A percentile compares a stretch with the other conserved stretches of the same genome.
These are phyloP conservation scores for Scedosporium dehoogii DNA, from an alignment of 2,329 filamentous ascomycete species.

Conservation along the genomic window DNA sequence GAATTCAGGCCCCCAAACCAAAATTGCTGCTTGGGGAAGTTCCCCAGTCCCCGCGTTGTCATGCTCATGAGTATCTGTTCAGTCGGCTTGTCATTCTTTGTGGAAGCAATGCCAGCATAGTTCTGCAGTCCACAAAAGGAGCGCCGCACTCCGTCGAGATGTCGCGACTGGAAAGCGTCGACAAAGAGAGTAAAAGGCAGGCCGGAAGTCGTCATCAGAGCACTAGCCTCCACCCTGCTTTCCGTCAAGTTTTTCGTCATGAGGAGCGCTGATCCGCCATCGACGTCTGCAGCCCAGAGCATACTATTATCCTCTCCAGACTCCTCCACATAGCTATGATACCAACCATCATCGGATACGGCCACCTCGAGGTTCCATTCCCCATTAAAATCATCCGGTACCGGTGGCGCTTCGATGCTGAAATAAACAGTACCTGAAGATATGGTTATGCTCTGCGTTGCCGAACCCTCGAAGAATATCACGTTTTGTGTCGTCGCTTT, in stretches of 20 bases:
- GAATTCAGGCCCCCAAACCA: conserved; percentile 66
- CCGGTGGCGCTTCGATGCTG: conserved; percentile 60
- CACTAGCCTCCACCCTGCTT: conserved; percentile 33
- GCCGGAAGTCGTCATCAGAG: conserved; percentile 30
- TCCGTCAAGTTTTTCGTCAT: conserved; percentile 68
- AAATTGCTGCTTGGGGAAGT: conserved; percentile 77
- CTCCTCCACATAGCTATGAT: conserved; percentile 53
- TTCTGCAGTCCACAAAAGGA: conserved; percentile 75
- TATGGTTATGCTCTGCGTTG: conserved; percentile 51
- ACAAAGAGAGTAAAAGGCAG: conserved; percentile 72
- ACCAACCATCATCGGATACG: conserved; percentile 69
- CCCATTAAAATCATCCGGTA: conserved; percentile 49
- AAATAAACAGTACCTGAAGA: conserved; percentile 60
- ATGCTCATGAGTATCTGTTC: conserved; percentile 50
- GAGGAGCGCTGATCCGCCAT: conserved; percentile 73
- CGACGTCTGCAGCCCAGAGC: conserved; percentile 51
- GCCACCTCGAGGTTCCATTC: conserved; percentile 75
- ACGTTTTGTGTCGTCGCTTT: conserved; percentile 16
- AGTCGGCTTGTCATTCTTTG: conserved; percentile 34
- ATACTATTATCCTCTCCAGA: conserved; percentile 31
- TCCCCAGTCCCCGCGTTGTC: conserved; percentile 56
- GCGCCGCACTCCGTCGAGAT: conserved; percentile 59
- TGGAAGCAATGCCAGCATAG: conserved; percentile 52
- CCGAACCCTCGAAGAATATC: conserved; percentile 59
- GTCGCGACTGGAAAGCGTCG: conserved; percentile 47